Evolutionary conservation across 2,329 filamentous ascomycete genomes (phyloP).

Genomic region (Botrytis squamosa): DNA sequence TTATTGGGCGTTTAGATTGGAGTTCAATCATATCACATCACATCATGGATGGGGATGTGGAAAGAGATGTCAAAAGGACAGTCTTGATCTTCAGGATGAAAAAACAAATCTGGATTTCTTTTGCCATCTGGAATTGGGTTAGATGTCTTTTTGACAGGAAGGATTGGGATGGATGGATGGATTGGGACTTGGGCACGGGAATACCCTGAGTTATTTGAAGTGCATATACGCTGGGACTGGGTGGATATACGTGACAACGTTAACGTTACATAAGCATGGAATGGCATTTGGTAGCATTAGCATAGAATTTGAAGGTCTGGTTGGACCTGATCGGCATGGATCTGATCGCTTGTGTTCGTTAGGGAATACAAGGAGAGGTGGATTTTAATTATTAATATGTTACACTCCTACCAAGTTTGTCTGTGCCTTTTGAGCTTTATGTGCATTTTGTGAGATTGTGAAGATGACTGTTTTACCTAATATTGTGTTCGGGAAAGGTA

Average conservation of each 20-base stretch:
- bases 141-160: constrained; percentile 15
- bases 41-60: constrained; percentile 9
- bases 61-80: constrained; percentile 9
- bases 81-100: constrained; percentile 10
- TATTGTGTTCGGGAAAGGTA: neutral
- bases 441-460: neutral
- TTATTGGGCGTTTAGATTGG: constrained; percentile 19
- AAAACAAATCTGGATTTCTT: constrained; percentile 18
- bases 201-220: constrained; percentile 11
- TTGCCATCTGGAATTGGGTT: constrained; percentile 12
- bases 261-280: constrained; percentile 18
- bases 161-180: neutral
- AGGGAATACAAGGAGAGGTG: constrained; percentile 13
- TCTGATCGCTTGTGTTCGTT: neutral
- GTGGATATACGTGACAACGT: neutral
- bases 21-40: neutral
- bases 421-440: neutral
- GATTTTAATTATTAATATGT: constrained; percentile 21
- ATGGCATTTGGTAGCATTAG: constrained; percentile 17
- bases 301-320: constrained; percentile 5
- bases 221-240: neutral
- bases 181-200: constrained; percentile 6
- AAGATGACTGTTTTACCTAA: neutral
- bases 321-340: neutral
- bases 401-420: neutral